Base-by-base conservation (phyloP, 2,329 filamentous ascomycete genomes). In the Cordyceps sp. region DNA sequence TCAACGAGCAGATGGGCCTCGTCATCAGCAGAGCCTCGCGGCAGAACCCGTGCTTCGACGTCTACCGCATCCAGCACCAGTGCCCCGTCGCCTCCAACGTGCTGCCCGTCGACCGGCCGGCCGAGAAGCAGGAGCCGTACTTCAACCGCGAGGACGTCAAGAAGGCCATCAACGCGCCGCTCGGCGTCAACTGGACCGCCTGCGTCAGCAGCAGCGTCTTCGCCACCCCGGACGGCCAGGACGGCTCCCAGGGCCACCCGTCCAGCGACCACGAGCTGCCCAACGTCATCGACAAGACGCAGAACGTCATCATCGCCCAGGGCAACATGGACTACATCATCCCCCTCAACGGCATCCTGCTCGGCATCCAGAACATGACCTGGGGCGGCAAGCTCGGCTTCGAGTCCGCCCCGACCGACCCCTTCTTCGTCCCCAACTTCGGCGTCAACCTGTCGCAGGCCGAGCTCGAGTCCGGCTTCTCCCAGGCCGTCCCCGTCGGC, bases 21-120 rank as follows among this genome's bases (percentile, higher is more conserved):
- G 52, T 70, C 22, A 90, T n/a, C n/a, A n/a, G n/a, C n/a, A n/a
- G n/a, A n/a, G n/a, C n/a, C n/a, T n/a, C n/a, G n/a, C n/a, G n/a
- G n/a, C n/a, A n/a, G n/a, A n/a, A 90, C 54, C 82, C 82, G 0
- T 90, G 83, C 58, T 92, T 79, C 54, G 73, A 84, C 48, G 58
- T 81, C 10, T 90, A 88, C 54, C 69, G 79, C 31, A 67, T 88
- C 12, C 69, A 69, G 3, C 73, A 71, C 4, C 78, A 73, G 10
- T 90, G 82, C 47, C 82, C 82, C 1, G 41, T 74, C 3, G 58
- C 69, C 3, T 82, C 71, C 64, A 74, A 84, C 36, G 69, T 78
- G 0, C 59, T 86, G n/a, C n/a, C n/a, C n/a, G n/a, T n/a, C n/a
- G n/a, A n/a, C n/a, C n/a, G n/a, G n/a, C n/a, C n/a, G n/a, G n/a